phyloP scores from a whole-genome alignment of 2,329 filamentous ascomycete species.

The Colletotrichum sansevieriae region DNA sequence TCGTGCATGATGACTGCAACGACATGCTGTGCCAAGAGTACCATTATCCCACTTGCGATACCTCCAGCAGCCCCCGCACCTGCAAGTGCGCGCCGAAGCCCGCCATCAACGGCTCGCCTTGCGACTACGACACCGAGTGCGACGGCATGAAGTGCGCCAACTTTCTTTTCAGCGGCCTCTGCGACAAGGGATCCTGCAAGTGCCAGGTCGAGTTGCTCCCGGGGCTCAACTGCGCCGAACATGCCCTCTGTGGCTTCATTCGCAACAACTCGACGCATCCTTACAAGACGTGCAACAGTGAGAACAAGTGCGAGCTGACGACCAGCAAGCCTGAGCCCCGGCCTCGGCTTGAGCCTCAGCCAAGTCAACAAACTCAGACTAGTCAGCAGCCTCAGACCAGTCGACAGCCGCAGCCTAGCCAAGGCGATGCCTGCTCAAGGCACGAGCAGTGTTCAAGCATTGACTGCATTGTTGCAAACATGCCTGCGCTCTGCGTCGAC shows the following conservation, averaged over 20 bases:
- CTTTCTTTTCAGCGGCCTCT: conserved; percentile 5
- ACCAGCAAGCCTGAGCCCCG: background rate
- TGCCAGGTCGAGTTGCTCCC: conserved; percentile 3
- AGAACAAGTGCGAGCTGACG: conserved; percentile 13
- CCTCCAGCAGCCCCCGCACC: background rate
- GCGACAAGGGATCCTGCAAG: conserved; percentile 4
- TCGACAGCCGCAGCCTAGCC: background rate
- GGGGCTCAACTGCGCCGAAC: conserved; percentile 12
- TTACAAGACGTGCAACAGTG: conserved; percentile 17
- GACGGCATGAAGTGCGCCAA: conserved; percentile 11
- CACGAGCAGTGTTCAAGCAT: conserved; percentile 8
- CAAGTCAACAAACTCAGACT: too few relatives aligned
- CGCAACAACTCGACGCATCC: conserved; percentile 15
- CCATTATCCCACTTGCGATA: conserved; percentile 7
- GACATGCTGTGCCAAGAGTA: conserved; percentile 4
- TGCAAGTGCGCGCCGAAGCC: background rate
- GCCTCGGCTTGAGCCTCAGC: background rate
- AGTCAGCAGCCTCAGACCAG: too few relatives aligned
- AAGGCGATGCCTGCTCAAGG: conserved; percentile 3
- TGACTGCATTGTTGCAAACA: background rate
- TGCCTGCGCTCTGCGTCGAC: background rate
- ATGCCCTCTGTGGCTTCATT: conserved; percentile 8
- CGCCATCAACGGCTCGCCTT: conserved; percentile 2
- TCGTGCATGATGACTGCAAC: conserved; percentile 4
- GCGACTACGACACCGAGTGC: conserved; percentile 23